phyloP scores from a whole-genome alignment of 768 basidiomycete genomes.

The Kwoniella bestiolae region DNA sequence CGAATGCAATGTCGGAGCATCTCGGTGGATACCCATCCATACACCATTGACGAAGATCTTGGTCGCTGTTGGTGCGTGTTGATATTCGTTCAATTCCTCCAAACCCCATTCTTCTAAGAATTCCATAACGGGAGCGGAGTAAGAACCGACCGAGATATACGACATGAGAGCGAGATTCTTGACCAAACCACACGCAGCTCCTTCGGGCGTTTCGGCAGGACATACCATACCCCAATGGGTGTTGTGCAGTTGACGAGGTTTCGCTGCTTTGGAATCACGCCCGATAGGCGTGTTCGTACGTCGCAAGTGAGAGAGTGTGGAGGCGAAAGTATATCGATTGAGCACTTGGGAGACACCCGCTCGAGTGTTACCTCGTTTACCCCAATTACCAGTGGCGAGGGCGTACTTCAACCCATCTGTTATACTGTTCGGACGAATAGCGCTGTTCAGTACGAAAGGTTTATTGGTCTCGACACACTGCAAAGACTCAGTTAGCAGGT shows the following conservation, averaged over 20 bases:
- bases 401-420: slow-evolving; percentile 98
- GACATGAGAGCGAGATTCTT: slow-evolving; percentile 98
- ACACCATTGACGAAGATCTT: slow-evolving; percentile 99
- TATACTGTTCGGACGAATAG: slow-evolving; percentile 95
- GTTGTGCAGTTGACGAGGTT: slow-evolving; percentile 97
- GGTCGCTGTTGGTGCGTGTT: slow-evolving; percentile 74
- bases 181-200: slow-evolving; percentile 97
- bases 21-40: slow-evolving; percentile 98
- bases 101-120: slow-evolving; percentile 99
- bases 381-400: slow-evolving; percentile 98
- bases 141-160: slow-evolving; percentile 95
- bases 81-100: slow-evolving; percentile 91
- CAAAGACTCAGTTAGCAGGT: slow-evolving; percentile 22
- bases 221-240: slow-evolving; percentile 99
- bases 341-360: slow-evolving; percentile 98
- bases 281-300: slow-evolving; percentile 98
- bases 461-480: slow-evolving; percentile 97
- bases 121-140: slow-evolving; percentile 93
- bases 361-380: slow-evolving; percentile 97
- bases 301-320: slow-evolving; percentile 94
- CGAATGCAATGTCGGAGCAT: slow-evolving; percentile 86
- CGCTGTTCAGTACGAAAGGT: slow-evolving; percentile 85
- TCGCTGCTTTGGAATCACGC: slow-evolving; percentile 97
- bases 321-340: slow-evolving; percentile 98
- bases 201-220: slow-evolving; percentile 98